Conservation (phyloP, 768 basidiomycete genomes). For the Auricularia sp. region DNA sequence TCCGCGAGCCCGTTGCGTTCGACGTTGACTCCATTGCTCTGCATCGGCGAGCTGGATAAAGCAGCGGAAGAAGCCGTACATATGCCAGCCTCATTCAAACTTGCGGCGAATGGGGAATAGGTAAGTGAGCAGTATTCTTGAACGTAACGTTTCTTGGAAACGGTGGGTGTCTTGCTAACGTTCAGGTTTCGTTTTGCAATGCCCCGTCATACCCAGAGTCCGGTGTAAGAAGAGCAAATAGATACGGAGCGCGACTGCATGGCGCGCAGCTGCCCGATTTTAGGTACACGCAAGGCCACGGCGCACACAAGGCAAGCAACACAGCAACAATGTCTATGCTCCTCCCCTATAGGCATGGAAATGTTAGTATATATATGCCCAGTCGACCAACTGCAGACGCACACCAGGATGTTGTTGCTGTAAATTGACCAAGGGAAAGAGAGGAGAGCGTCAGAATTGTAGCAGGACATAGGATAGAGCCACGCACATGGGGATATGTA, state of each 20-base stretch:
- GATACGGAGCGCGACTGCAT: neutral
- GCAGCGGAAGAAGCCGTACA: neutral
- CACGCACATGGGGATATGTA: slow-evolving; percentile 93
- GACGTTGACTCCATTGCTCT: neutral
- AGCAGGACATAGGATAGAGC: slow-evolving; percentile 11
- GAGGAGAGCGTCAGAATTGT: slow-evolving; percentile 1
- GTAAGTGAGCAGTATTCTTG: too few relatives aligned
- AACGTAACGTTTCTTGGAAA: too few relatives aligned
- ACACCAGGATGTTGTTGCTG: slow-evolving; percentile 98
- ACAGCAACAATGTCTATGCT: slow-evolving; percentile 30
- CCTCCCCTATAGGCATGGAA: slow-evolving; percentile 46
- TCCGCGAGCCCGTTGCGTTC: neutral
- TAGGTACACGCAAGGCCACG: neutral
- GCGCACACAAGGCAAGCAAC: neutral
- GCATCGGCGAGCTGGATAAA: neutral
- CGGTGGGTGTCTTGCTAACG: too few relatives aligned
- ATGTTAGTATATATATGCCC: slow-evolving; percentile 16
- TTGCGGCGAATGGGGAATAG: too few relatives aligned
- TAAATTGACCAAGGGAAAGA: slow-evolving; percentile 2
- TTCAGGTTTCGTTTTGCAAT: too few relatives aligned
- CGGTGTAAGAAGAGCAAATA: neutral
- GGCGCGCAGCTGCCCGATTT: neutral
- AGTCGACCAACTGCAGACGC: slow-evolving; percentile 30
- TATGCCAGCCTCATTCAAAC: too few relatives aligned
- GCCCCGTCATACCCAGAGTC: neutral